These are phyloP conservation scores for Claviceps arundinis DNA, from an alignment of 2,329 filamentous ascomycete genomes.

Conservation along the genomic window DNA sequence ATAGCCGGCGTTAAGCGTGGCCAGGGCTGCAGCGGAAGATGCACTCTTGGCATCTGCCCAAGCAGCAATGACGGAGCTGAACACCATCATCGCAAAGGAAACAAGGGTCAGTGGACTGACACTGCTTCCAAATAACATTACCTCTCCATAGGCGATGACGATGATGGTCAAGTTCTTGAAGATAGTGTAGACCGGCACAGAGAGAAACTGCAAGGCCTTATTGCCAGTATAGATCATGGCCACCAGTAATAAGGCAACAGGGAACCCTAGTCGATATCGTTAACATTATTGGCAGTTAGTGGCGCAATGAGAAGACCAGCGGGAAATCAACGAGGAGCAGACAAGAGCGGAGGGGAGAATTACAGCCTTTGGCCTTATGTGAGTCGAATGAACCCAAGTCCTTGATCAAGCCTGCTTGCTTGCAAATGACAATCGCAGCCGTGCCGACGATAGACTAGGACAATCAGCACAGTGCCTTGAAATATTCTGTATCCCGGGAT, in stretches of 20 bases:
- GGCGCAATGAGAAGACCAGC: background rate
- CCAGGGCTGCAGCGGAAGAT: slow-evolving; percentile 53
- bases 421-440: slow-evolving; percentile 68
- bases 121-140: slow-evolving; percentile 91
- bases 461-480: background rate
- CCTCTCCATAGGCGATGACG: slow-evolving; percentile 94
- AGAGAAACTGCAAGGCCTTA: slow-evolving; percentile 91
- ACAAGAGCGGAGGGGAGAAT: slow-evolving; percentile 14
- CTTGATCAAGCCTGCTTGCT: slow-evolving; percentile 67
- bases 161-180: slow-evolving; percentile 99
- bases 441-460: slow-evolving; percentile 77
- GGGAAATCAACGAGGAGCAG: background rate
- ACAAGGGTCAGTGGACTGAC: slow-evolving; percentile 84
- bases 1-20: slow-evolving; percentile 87
- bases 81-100: slow-evolving; percentile 91
- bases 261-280: slow-evolving; percentile 56
- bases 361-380: slow-evolving; percentile 89
- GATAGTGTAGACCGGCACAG: slow-evolving; percentile 97
- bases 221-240: slow-evolving; percentile 99
- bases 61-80: slow-evolving; percentile 86
- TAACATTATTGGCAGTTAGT: background rate
- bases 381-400: slow-evolving; percentile 71
- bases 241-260: slow-evolving; percentile 85
- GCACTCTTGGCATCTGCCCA: slow-evolving; percentile 82
- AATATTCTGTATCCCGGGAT: background rate